Conservation (phyloP, 306 rosid species). For the Citrullus amarus region DNA sequence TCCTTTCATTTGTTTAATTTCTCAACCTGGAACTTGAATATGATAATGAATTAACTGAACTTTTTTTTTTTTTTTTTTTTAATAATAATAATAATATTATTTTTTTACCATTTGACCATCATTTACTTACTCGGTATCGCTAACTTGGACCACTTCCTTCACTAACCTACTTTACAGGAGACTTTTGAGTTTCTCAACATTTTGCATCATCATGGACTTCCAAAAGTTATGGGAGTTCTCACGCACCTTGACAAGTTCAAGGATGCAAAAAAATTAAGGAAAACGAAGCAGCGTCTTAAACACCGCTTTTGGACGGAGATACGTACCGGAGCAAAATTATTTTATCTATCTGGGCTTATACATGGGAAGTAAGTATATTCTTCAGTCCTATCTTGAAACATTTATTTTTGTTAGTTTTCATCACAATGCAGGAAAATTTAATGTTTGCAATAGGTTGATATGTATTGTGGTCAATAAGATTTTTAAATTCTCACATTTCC, state of each 20-base stretch:
- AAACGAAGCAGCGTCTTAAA: slow-evolving; percentile 78
- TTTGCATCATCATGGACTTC: slow-evolving; percentile 87
- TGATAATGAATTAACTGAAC: not conserved
- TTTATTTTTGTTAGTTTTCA: not conserved
- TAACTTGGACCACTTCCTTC: not conserved
- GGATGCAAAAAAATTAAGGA: slow-evolving; percentile 74
- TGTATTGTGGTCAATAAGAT: not conserved
- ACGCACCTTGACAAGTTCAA: slow-evolving; percentile 84
- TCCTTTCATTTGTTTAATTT: not conserved
- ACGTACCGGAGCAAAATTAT: slow-evolving; percentile 84
- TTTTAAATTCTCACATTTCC: not conserved
- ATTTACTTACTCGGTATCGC: not conserved
- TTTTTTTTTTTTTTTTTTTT: too few species aligned
- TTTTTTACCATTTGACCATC: not conserved
- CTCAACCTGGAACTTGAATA: not conserved
- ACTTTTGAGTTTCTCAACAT: slow-evolving; percentile 94
- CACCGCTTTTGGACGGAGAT: slow-evolving; percentile 93
- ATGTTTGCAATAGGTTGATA: not conserved
- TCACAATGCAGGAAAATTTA: not conserved
- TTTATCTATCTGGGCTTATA: slow-evolving; percentile 82
- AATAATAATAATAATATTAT: not conserved
- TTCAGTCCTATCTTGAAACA: not conserved
- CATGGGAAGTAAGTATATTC: slow-evolving; percentile 68
- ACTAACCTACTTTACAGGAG: slow-evolving; percentile 35
- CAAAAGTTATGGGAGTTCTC: slow-evolving; percentile 95